Evolutionary conservation across 2,329 filamentous ascomycete genomes (phyloP), one percentile per base, ranked within the genome.

Genomic region (Lojkania enalia): DNA sequence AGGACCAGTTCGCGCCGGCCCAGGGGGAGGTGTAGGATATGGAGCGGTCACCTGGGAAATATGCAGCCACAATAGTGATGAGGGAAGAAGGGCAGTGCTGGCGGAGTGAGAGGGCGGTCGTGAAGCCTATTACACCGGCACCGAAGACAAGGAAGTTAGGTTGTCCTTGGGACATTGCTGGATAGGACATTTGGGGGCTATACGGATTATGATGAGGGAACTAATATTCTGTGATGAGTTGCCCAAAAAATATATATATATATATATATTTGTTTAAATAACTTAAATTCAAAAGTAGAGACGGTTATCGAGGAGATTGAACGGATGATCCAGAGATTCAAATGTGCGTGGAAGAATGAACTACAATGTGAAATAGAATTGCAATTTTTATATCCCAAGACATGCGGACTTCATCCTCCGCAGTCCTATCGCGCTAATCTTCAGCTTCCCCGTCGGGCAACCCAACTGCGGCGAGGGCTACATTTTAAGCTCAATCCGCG

Each of bases 31-130:
- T 85, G 67, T 96, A 96, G 75, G 95, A 87, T 55, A 91, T 86
- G 55, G 92, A 87, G 69, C 92, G 94, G 73, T 96, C 91, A 25
- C 91, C 91, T 0, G 91, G 91, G 86, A 96, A 94, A 67, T 95
- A 87, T 63, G 92, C 95, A 4, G 89, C 86, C 21, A 90, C 75
- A 25, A 95, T 76, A 0, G 87, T 90, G 52, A 95, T 74, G 16
- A 74, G 72, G 54, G 84, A 78, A 2, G 66, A 57, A 1, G 75
- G 72, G 30, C 73, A 73, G 48, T 81, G 75, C 42, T 76, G 71
- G 2, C 81, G 80, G 11, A 87, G 73, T 11, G 81, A 69, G 20
- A 85, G 74, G 14, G 84, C 83, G 1, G 81, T 84, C 2, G 84
- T 86, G 36, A 87, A 74, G 19, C 84, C 84, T 25, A 82, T 77